Percentiles rank a stretch among this genome's conserved stretches.
Evolutionary conservation across 495 filamentous ascomycete genomes (phyloP).

Genomic region (Thermothielavioides terrestris): DNA sequence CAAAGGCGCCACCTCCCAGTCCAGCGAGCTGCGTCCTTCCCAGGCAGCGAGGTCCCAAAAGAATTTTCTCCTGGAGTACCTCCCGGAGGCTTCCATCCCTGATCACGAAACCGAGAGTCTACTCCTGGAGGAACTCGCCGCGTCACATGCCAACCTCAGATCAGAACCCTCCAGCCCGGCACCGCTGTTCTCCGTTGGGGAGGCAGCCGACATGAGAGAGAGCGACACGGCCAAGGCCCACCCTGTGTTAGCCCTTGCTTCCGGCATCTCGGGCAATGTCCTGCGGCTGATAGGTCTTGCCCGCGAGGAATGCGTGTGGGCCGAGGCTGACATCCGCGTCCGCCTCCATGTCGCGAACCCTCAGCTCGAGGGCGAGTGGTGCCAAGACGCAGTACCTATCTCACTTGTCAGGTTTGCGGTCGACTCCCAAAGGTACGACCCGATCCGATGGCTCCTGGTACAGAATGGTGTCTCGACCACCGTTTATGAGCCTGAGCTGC

Average conservation of each 20-base stretch:
- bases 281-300: slow-evolving; percentile 40
- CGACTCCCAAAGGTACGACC: slow-evolving; percentile 36
- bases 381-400: slow-evolving; percentile 38
- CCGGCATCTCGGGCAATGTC: slow-evolving; percentile 44
- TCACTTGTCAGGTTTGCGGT: slow-evolving; percentile 58
- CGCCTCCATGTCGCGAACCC: slow-evolving; percentile 27
- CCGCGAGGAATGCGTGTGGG: slow-evolving; percentile 40
- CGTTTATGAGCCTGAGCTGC: slow-evolving; percentile 51
- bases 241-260: slow-evolving; percentile 38
- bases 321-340: slow-evolving; percentile 30
- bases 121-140: slow-evolving; percentile 20
- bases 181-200: slow-evolving; percentile 29
- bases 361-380: slow-evolving; percentile 39
- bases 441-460: slow-evolving; percentile 52
- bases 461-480: slow-evolving; percentile 48
- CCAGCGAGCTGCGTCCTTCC: slow-evolving; percentile 7
- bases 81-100: slow-evolving; percentile 32
- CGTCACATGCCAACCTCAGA: not conserved
- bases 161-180: slow-evolving; percentile 3
- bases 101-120: slow-evolving; percentile 22
- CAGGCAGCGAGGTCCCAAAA: slow-evolving; percentile 21
- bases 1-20: slow-evolving; percentile 5
- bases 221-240: slow-evolving; percentile 9
- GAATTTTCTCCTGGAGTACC: slow-evolving; percentile 29
- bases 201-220: slow-evolving; percentile 28